Evolutionary conservation across 495 filamentous ascomycete genomes (phyloP).

Genomic region (Neurospora sp.): DNA sequence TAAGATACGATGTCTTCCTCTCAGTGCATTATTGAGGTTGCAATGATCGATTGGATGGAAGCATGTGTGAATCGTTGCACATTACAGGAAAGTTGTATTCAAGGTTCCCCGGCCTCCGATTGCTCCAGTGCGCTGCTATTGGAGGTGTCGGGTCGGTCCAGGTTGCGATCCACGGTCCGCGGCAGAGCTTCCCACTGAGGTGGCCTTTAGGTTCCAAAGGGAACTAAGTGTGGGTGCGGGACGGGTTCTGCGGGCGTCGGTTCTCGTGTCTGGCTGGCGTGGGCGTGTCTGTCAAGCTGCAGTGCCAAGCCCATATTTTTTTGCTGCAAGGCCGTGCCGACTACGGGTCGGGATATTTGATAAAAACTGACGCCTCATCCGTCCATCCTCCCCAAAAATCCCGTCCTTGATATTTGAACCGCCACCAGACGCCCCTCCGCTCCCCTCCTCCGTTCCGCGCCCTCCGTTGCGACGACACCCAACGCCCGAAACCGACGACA

Average conservation of each 20-base stretch:
- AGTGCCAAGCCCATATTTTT: not conserved
- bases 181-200: not conserved
- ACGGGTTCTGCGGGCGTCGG: slow-evolving; percentile 1
- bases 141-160: not conserved
- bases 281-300: slow-evolving; percentile 2
- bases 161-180: not conserved
- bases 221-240: not conserved
- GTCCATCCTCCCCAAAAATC: not conserved
- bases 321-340: slow-evolving; percentile 6
- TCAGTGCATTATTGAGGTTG: not conserved
- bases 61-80: not conserved
- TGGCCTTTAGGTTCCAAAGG: not conserved
- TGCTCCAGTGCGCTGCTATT: not conserved
- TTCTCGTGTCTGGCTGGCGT: not conserved
- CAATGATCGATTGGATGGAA: not conserved
- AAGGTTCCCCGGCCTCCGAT: not conserved
- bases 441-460: not conserved
- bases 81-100: not conserved
- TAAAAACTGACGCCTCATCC: not conserved
- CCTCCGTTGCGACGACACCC: not conserved
- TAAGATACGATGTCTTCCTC: not conserved
- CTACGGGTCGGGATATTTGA: slow-evolving; percentile 8
- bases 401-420: not conserved
- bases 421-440: not conserved
- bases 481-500: not conserved